Evolutionary conservation across 2,329 filamentous ascomycete species (phyloP).

Genomic region (Cytospora leucostoma): DNA sequence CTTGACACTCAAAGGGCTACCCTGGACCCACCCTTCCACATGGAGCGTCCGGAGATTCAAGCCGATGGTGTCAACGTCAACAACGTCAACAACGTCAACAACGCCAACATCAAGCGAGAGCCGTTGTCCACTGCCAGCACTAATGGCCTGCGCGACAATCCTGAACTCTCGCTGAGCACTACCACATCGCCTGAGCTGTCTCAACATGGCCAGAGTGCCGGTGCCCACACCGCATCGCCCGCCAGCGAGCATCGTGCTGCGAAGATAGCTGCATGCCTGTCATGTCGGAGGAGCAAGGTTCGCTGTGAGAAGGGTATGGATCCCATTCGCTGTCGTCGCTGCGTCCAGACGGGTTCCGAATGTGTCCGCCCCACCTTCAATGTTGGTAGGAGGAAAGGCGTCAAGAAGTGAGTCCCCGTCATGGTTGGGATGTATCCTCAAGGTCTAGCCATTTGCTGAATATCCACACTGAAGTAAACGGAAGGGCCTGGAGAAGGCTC

Average conservation of each 20-base stretch:
- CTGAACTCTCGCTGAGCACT: conserved; percentile 12
- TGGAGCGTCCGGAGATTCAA: conserved; percentile 18
- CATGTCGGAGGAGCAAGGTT: conserved; percentile 68
- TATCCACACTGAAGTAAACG: conserved; percentile 59
- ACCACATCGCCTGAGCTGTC: conserved; percentile 14
- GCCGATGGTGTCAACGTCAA: conserved; percentile 24
- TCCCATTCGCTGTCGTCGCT: conserved; percentile 60
- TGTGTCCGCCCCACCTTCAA: conserved; percentile 74
- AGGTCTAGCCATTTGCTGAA: not conserved
- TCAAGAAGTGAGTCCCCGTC: conserved; percentile 64
- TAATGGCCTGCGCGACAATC: not conserved
- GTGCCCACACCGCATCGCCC: conserved; percentile 17
- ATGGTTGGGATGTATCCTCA: not conserved
- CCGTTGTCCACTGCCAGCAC: not conserved
- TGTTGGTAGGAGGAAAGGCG: conserved; percentile 71
- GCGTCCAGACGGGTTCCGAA: conserved; percentile 57
- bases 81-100: conserved; percentile 22
- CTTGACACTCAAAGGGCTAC: not conserved
- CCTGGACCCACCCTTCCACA: conserved; percentile 6
- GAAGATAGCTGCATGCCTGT: conserved; percentile 58
- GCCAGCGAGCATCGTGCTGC: conserved; percentile 24
- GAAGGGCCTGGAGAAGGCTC: conserved; percentile 71
- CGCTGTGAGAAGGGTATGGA: conserved; percentile 61
- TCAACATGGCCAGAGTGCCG: conserved; percentile 21
- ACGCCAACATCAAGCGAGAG: conserved; percentile 25